Conservation (phyloP, 2,329 filamentous ascomycete genomes). For the Aspergillus sp. region DNA sequence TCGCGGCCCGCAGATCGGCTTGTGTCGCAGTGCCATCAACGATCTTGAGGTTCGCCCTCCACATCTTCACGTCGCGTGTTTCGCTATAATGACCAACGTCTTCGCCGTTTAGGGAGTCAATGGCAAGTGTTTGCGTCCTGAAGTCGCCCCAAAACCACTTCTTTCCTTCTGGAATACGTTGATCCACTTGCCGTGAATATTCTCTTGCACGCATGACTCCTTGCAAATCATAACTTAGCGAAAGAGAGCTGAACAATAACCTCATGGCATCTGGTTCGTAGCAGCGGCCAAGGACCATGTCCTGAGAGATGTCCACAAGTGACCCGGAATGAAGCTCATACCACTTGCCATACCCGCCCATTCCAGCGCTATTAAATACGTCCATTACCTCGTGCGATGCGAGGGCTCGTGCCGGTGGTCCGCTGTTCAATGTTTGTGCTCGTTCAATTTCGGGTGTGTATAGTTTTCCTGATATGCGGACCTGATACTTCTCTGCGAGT, state of each 20-base stretch:
- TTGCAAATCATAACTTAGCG: slow-evolving; percentile 47
- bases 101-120: slow-evolving; percentile 55
- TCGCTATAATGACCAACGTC: slow-evolving; percentile 51
- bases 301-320: slow-evolving; percentile 50
- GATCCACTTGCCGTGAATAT: slow-evolving; percentile 49
- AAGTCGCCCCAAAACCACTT: slow-evolving; percentile 60
- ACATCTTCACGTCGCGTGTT: slow-evolving; percentile 47
- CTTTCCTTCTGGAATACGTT: slow-evolving; percentile 47
- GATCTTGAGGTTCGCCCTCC: slow-evolving; percentile 47
- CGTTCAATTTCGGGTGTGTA: slow-evolving; percentile 42
- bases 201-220: slow-evolving; percentile 48
- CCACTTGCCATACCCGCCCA: slow-evolving; percentile 53
- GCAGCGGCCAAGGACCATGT: slow-evolving; percentile 55
- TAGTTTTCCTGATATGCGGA: slow-evolving; percentile 52
- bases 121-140: slow-evolving; percentile 55
- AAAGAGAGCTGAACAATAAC: slow-evolving; percentile 43
- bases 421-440: slow-evolving; percentile 20
- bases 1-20: slow-evolving; percentile 27
- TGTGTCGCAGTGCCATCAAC: slow-evolving; percentile 37
- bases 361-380: slow-evolving; percentile 39
- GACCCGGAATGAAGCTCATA: slow-evolving; percentile 48
- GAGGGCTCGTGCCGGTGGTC: slow-evolving; percentile 26
- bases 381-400: slow-evolving; percentile 33
- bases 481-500: slow-evolving; percentile 46
- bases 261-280: slow-evolving; percentile 53